phyloP scores from a whole-genome alignment of 1,139 yeast genomes.

The Geotrichum fermentans region DNA sequence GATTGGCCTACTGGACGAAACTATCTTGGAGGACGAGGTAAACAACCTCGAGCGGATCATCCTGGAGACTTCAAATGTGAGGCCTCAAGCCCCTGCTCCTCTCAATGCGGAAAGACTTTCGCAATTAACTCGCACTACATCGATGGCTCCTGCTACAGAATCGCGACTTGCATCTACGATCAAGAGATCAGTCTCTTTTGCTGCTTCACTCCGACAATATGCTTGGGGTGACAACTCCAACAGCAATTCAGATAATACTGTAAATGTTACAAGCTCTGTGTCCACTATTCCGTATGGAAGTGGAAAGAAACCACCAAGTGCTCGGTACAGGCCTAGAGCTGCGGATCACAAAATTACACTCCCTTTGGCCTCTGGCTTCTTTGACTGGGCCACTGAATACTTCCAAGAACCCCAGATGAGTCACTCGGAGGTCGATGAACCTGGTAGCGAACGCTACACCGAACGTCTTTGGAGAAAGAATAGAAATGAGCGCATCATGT shows the following conservation, averaged over 20 bases:
- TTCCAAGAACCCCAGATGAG: conserved; percentile 97
- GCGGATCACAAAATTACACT: conserved; percentile 25
- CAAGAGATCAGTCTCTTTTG: conserved; percentile 38
- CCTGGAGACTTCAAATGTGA: conserved; percentile 4
- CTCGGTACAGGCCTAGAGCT: conserved; percentile 29
- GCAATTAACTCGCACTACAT: conserved; percentile 12
- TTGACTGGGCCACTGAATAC: conserved; percentile 85
- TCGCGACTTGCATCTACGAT: conserved; percentile 29
- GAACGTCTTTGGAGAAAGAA: conserved; percentile 84
- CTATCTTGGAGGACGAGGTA: conserved; percentile 46
- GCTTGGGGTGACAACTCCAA: conserved; percentile 27
- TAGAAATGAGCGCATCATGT: conserved; percentile 80
- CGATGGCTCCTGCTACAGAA: conserved; percentile 20
- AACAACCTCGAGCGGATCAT: conserved; percentile 17
- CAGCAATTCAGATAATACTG: background rate
- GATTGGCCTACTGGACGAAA: conserved; percentile 55
- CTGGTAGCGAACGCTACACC: conserved; percentile 84
- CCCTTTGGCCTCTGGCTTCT: conserved; percentile 69
- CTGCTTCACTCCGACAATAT: conserved; percentile 35
- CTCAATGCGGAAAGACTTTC: conserved; percentile 11
- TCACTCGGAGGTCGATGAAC: conserved; percentile 80
- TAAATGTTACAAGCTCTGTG: conserved; percentile 12
- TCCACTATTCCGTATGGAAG: conserved; percentile 30
- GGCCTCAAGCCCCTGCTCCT: background rate
- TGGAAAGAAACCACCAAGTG: conserved; percentile 33